Conservation (phyloP, 2,329 filamentous ascomycete species). For the Paramyrothecium sp. region DNA sequence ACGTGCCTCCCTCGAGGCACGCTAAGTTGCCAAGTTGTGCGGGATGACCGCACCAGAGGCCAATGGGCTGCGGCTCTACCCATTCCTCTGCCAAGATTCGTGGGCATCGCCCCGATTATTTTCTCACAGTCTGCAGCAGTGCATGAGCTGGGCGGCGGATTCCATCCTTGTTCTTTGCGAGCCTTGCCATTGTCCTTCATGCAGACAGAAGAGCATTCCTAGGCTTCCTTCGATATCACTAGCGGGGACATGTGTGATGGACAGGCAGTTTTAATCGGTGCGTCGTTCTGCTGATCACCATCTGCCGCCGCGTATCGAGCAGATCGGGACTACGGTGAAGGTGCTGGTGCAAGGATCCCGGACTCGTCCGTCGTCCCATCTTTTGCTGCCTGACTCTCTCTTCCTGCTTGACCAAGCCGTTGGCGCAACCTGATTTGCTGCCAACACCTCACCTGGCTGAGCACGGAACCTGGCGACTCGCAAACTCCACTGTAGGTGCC, state of each 20-base stretch:
- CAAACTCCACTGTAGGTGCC: not conserved
- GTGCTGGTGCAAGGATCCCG: too few relatives aligned
- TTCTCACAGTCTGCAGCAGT: not conserved
- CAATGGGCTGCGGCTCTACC: not conserved
- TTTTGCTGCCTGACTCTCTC: not conserved
- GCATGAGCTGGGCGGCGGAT: not conserved
- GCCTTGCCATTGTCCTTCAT: not conserved
- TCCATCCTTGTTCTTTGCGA: not conserved
- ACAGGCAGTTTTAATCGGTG: not conserved
- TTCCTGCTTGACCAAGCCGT: not conserved
- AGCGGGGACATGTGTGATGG: not conserved
- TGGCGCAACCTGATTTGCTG: not conserved
- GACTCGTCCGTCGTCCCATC: not conserved
- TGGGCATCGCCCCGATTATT: not conserved
- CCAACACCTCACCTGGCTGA: too few relatives aligned
- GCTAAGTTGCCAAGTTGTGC: not conserved
- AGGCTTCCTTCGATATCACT: not conserved
- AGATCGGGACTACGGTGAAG: not conserved
- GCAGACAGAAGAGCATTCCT: not conserved
- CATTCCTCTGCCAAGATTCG: not conserved
- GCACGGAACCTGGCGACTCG: too few relatives aligned
- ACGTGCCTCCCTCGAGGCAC: not conserved
- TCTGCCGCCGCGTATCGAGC: not conserved
- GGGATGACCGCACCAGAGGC: not conserved
- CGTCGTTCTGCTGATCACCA: not conserved